Base-by-base conservation (phyloP, 306 rosid genomes). In the Canavalia gladiata region DNA sequence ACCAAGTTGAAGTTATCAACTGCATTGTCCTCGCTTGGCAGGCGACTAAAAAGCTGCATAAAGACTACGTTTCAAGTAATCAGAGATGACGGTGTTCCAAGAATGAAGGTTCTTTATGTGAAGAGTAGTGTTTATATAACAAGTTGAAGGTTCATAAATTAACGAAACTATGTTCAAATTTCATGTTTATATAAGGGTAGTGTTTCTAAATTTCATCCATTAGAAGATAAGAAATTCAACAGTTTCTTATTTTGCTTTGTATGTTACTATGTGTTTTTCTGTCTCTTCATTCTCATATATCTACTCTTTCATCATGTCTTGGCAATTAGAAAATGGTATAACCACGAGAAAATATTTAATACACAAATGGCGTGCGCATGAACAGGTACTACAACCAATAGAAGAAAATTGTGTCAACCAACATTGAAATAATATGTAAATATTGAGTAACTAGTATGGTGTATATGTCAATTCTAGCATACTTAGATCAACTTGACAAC, bases 401-500 rank as follows among this genome's bases (percentile, higher is more conserved):
- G 46, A 54, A 41, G 30, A 57, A 39, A 31, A 78, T 5, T 7
- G 75, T 59, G 85, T 85, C 18, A 86, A 68, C 81, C 49, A 79
- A 18, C 57, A 62, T 68, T 6, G 45, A 54, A 52, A 75, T 84
- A 39, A 73, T 25, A 47, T 30, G 33, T 46, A 55, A 68, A 50
- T 72, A 68, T 31, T 62, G 62, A 70, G 54, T 28, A 54, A 77
- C 75, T 52, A 62, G 45, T 45, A 55, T n/a, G 33, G 60, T 47
- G 57, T 64, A 78, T 88, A 91, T 98, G 98, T 96, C 99, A 74
- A 91, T 69, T 93, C 94, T 58, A 96, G 91, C 98, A 96, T 96
- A 84, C 94, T 93, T 74, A 96, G 88, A 51, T 98, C 99, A 83
- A 95, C 98, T 84, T 96, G 92, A 82, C 99, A 96, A 68, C 98